Percentiles rank a stretch among this genome's conserved stretches.
phyloP scores from a whole-genome alignment of 495 filamentous ascomycete species.

The Penicillium alfredii region DNA sequence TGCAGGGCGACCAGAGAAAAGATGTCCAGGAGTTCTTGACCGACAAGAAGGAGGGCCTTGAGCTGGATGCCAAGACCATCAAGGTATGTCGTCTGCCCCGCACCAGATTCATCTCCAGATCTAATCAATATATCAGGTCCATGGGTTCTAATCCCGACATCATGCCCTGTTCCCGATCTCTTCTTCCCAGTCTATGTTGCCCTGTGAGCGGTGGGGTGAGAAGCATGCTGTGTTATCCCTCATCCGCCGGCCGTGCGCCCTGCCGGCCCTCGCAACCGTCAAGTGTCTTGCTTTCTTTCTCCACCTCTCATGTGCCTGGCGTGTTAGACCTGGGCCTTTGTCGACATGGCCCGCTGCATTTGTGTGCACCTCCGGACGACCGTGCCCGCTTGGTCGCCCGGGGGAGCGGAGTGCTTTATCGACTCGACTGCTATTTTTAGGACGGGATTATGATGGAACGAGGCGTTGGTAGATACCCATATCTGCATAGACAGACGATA shows the following conservation, averaged over 20 bases:
- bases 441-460: constrained; percentile 44
- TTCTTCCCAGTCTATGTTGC: constrained; percentile 39
- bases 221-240: constrained; percentile 25
- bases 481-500: constrained; percentile 35
- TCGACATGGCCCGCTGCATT: constrained; percentile 27
- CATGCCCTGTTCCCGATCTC: constrained; percentile 41
- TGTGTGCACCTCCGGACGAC: constrained; percentile 14
- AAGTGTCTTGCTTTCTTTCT: constrained; percentile 22
- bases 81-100: constrained; percentile 54
- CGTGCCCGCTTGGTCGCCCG: constrained; percentile 16
- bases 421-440: constrained; percentile 30
- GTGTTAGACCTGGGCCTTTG: constrained; percentile 33
- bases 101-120: background rate
- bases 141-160: constrained; percentile 49
- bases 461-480: constrained; percentile 50
- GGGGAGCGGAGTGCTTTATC: constrained; percentile 21
- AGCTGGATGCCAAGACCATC: constrained; percentile 92
- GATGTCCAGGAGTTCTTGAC: constrained; percentile 96
- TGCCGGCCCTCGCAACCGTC: constrained; percentile 20
- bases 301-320: constrained; percentile 25
- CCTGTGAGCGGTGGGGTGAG: constrained; percentile 35
- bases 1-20: constrained; percentile 98
- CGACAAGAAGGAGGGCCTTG: constrained; percentile 89
- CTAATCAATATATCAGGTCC: constrained; percentile 36
- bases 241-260: constrained; percentile 20